Evolutionary conservation across 495 filamentous ascomycete species (phyloP).

Genomic region (Aspergillus funiculosus): DNA sequence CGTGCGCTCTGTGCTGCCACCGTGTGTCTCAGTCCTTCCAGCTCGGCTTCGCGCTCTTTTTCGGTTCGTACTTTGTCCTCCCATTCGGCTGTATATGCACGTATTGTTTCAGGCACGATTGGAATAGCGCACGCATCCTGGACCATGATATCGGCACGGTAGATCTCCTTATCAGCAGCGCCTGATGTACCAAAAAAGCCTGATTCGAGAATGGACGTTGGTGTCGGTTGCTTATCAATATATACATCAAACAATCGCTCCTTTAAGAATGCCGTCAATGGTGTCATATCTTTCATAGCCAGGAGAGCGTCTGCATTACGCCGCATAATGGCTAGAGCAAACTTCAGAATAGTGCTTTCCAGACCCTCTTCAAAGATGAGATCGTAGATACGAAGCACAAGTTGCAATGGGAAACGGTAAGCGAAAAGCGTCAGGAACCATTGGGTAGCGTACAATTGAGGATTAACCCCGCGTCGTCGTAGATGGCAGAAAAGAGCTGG

Average conservation of each 20-base stretch:
- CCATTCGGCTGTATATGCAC: constrained; percentile 81
- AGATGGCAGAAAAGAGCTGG: constrained; percentile 95
- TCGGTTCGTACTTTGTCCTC: constrained; percentile 75
- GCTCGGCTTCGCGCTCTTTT: constrained; percentile 73
- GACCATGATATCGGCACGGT: constrained; percentile 87
- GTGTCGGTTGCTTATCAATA: constrained; percentile 84
- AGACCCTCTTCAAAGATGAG: constrained; percentile 92
- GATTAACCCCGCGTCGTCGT: constrained; percentile 75
- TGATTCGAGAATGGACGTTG: constrained; percentile 83
- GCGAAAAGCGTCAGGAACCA: constrained; percentile 99
- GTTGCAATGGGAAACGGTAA: constrained; percentile 93
- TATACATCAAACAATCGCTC: constrained; percentile 94
- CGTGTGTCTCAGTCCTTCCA: constrained; percentile 65
- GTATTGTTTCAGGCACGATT: constrained; percentile 73
- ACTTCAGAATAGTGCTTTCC: constrained; percentile 82
- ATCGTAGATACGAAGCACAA: constrained; percentile 95
- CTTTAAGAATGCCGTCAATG: constrained; percentile 82
- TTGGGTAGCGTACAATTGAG: constrained; percentile 93
- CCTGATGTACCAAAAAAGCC: constrained; percentile 95
- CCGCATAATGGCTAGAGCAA: constrained; percentile 91
- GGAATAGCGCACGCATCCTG: constrained; percentile 89
- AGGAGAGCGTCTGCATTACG: constrained; percentile 80
- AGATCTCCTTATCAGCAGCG: constrained; percentile 88
- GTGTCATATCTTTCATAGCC: constrained; percentile 81
- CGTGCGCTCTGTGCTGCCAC: constrained; percentile 59